These are phyloP conservation scores for Agrostemma githago DNA, from an alignment of 148 eudicot genomes.

Conservation along the genomic window DNA sequence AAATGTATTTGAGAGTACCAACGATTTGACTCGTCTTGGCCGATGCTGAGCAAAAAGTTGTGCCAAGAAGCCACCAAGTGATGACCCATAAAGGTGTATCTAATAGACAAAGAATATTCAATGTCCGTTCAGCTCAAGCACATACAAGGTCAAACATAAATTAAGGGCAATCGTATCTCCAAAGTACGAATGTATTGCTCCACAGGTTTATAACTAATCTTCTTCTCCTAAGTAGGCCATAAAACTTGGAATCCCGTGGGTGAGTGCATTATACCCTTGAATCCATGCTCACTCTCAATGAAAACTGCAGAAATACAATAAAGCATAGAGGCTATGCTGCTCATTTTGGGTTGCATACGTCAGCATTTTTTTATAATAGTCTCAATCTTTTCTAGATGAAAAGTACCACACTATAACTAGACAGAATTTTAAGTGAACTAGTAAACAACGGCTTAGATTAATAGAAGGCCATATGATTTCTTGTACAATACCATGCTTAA, in stretches of 20 bases:
- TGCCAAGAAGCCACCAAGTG: constrained; percentile 95
- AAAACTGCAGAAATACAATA: neutral
- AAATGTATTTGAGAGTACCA: constrained; percentile 87
- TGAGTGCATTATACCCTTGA: neutral
- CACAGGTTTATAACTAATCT: neutral
- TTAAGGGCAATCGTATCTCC: neutral
- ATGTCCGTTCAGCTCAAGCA: constrained; percentile 5
- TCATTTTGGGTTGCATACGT: neutral
- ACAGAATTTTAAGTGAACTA: neutral
- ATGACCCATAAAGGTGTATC: constrained; percentile 95
- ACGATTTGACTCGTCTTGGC: constrained; percentile 86
- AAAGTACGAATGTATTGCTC: neutral
- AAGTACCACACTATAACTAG: neutral
- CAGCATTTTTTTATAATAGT: neutral
- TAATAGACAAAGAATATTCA: constrained; percentile 28
- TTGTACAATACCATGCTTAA: neutral
- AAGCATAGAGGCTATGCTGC: neutral
- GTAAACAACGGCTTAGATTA: neutral
- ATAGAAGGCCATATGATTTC: neutral
- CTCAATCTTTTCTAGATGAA: neutral
- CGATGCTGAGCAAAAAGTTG: constrained; percentile 96
- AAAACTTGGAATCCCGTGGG: neutral
- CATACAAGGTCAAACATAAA: constrained; percentile 9
- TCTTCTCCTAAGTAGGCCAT: neutral
- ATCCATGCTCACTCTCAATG: neutral